A percentile compares a stretch with the other conserved stretches of the same genome.
Evolutionary conservation across 1,284 basidiomycete species (phyloP).

Genomic region (Farysia itapuensis): DNA sequence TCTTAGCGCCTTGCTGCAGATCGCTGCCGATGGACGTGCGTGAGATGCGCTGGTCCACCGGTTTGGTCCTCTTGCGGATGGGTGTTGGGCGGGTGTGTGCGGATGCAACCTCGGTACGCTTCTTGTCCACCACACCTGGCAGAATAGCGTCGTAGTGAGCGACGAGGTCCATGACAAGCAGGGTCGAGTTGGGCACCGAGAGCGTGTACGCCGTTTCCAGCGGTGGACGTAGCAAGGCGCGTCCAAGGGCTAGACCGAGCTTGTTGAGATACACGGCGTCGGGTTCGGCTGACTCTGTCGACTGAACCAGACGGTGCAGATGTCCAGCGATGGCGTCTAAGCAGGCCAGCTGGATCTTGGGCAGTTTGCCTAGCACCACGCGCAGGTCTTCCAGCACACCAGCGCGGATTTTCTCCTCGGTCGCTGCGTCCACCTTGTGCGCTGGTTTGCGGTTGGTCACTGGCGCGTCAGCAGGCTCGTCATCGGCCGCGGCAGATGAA

Average conservation of each 20-base stretch:
- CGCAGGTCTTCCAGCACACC: constrained; percentile 70
- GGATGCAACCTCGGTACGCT: constrained; percentile 69
- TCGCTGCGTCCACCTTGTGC: constrained; percentile 70
- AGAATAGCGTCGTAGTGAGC: constrained; percentile 75
- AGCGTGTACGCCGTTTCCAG: constrained; percentile 79
- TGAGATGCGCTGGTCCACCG: constrained; percentile 71
- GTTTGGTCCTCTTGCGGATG: constrained; percentile 79
- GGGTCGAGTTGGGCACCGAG: constrained; percentile 73
- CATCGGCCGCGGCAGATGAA: constrained; percentile 2
- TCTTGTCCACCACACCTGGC: constrained; percentile 77
- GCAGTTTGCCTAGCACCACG: constrained; percentile 71
- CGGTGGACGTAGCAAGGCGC: constrained; percentile 80
- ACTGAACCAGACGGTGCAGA: constrained; percentile 71
- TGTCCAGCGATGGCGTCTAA: constrained; percentile 79
- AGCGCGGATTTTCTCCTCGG: constrained; percentile 67
- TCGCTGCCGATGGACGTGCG: constrained; percentile 36
- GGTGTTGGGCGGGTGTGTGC: constrained; percentile 68
- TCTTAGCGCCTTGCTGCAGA: constrained; percentile 23
- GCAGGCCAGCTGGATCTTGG: constrained; percentile 77
- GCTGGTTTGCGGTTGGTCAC: too few relatives aligned
- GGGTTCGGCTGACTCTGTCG: constrained; percentile 66
- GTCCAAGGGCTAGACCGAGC: constrained; percentile 79
- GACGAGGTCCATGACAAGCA: constrained; percentile 75
- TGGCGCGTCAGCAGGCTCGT: not conserved
- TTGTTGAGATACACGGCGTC: constrained; percentile 80